A percentile compares a stretch with the other conserved stretches of the same genome.
Conservation (phyloP, 1,284 basidiomycete species). For the Austroboletus rostrupii region DNA sequence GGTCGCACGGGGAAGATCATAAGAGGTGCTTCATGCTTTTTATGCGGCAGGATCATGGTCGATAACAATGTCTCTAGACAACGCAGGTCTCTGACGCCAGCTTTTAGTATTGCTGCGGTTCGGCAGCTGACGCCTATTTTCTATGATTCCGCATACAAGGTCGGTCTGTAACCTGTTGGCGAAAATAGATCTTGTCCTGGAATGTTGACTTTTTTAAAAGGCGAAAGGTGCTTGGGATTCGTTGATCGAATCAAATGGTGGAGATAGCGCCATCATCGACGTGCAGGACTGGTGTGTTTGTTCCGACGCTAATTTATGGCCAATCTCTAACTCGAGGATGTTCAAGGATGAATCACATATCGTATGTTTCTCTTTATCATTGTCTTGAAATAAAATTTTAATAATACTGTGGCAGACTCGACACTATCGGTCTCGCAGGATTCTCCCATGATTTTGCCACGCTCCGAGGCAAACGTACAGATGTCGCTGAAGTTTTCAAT, state of each 20-base stretch:
- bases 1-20: conserved; percentile 10
- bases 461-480: conserved; percentile 38
- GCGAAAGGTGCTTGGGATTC: conserved; percentile 51
- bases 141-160: too few relatives aligned
- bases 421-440: conserved; percentile 41
- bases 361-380: conserved; percentile 29
- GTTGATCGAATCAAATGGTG: conserved; percentile 35
- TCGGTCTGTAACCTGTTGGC: neutral
- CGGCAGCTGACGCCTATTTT: too few relatives aligned
- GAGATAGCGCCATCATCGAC: conserved; percentile 38
- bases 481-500: conserved; percentile 44
- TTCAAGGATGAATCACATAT: conserved; percentile 42
- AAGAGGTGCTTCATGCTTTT: neutral
- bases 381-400: neutral
- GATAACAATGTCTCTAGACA: too few relatives aligned
- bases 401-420: conserved; percentile 32
- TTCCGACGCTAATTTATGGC: neutral
- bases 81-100: too few relatives aligned
- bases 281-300: conserved; percentile 35
- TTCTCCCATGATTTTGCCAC: conserved; percentile 36
- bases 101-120: too few relatives aligned
- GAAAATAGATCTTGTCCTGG: neutral
- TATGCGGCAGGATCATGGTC: too few relatives aligned
- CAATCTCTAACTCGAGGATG: neutral
- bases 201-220: neutral